Percentiles rank a stretch among this genome's conserved stretches.
These are phyloP conservation scores for Sindora glabra DNA, from an alignment of 306 rosid species.

Conservation along the genomic window DNA sequence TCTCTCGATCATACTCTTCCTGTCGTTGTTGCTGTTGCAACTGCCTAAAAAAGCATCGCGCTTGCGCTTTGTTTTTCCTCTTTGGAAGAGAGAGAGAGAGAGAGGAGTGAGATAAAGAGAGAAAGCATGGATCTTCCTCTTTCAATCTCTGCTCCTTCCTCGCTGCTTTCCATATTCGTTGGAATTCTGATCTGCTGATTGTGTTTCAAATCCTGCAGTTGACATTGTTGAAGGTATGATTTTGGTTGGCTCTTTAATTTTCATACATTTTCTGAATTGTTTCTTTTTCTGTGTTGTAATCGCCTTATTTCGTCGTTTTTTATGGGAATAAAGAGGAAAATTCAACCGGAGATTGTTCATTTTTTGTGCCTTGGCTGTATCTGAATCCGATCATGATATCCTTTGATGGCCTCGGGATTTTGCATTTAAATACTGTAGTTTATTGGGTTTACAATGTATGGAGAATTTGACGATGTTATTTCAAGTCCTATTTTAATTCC, in stretches of 20 bases:
- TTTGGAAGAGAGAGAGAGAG: background rate
- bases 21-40: no score
- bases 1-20: no score
- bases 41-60: background rate
- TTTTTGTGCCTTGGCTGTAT: background rate
- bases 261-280: background rate
- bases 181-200: background rate
- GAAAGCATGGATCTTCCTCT: constrained; percentile 13
- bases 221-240: background rate
- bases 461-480: background rate
- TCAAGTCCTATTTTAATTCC: background rate
- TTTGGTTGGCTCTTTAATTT: no score
- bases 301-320: background rate
- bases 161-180: constrained; percentile 11
- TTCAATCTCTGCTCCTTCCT: constrained; percentile 18
- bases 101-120: background rate
- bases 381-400: background rate
- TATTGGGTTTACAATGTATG: background rate
- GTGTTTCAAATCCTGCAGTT: background rate
- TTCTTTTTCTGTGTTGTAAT: background rate
- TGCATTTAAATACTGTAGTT: background rate
- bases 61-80: no score
- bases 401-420: background rate
- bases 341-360: background rate
- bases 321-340: background rate